Evolutionary conservation across 768 basidiomycete genomes (phyloP).

Genomic region (Suillus subluteus): DNA sequence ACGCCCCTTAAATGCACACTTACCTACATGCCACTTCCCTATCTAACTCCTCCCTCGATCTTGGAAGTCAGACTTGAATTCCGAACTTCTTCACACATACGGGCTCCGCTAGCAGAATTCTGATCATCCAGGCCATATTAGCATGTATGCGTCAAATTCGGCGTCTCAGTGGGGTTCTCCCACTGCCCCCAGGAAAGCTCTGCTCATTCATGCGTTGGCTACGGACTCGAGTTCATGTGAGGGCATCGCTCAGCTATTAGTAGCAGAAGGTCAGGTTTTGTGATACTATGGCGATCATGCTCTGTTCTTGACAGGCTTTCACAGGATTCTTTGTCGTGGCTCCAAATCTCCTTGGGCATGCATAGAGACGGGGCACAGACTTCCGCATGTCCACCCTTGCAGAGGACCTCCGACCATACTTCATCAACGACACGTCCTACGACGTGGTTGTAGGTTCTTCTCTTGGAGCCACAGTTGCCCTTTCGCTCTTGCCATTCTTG

Average conservation of each 20-base stretch:
- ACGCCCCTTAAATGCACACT: neutral
- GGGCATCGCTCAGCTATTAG: slow-evolving; percentile 18
- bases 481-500: slow-evolving; percentile 22
- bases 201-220: slow-evolving; percentile 22
- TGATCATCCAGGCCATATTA: neutral
- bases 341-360: slow-evolving; percentile 23
- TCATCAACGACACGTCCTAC: slow-evolving; percentile 12
- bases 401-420: slow-evolving; percentile 20
- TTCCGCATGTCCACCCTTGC: slow-evolving; percentile 15
- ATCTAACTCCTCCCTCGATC: neutral
- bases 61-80: neutral
- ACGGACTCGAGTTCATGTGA: slow-evolving; percentile 24
- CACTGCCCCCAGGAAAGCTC: slow-evolving; percentile 17
- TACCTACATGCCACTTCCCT: neutral
- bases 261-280: slow-evolving; percentile 19
- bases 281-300: neutral
- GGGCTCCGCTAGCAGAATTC: too few species aligned
- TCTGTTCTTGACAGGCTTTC: neutral
- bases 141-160: slow-evolving; percentile 7
- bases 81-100: neutral
- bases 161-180: slow-evolving; percentile 22
- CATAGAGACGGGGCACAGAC: slow-evolving; percentile 14
- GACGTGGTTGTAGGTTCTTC: slow-evolving; percentile 26
- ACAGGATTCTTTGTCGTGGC: slow-evolving; percentile 26
- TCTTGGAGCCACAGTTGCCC: slow-evolving; percentile 18